Conservation (phyloP, 2,329 filamentous ascomycete species). For the Claviceps quebecensis region DNA sequence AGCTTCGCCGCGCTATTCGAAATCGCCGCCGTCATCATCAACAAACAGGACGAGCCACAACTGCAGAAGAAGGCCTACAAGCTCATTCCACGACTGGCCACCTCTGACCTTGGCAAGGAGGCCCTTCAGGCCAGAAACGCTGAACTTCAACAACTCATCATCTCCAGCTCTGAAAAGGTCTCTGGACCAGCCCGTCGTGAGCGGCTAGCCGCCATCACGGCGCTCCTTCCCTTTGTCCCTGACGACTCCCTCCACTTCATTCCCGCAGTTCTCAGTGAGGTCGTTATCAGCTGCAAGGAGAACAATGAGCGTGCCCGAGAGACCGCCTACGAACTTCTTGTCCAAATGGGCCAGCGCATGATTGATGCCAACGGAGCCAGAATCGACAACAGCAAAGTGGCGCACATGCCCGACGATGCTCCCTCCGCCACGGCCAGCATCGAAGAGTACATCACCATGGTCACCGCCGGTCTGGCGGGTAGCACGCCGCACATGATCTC, state of each 20-base stretch:
- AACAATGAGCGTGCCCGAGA: conserved; percentile 90
- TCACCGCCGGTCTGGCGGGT: conserved; percentile 85
- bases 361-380: conserved; percentile 47
- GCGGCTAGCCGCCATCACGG: conserved; percentile 66
- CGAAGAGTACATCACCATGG: conserved; percentile 97
- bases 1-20: conserved; percentile 77
- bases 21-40: conserved; percentile 71
- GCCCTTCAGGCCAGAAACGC: conserved; percentile 61
- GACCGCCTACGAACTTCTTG: conserved; percentile 77
- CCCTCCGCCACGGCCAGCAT: conserved; percentile 65
- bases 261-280: conserved; percentile 77
- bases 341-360: conserved; percentile 78
- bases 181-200: conserved; percentile 78
- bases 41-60: conserved; percentile 72
- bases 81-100: conserved; percentile 78
- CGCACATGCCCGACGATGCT: conserved; percentile 73
- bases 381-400: conserved; percentile 76
- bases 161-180: conserved; percentile 70
- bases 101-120: conserved; percentile 61
- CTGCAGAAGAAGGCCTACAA: conserved; percentile 99
- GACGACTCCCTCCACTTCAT: conserved; percentile 79
- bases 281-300: conserved; percentile 93
- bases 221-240: conserved; percentile 68
- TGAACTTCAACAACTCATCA: conserved; percentile 70
- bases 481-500: conserved; percentile 95